Evolutionary conservation across 1,139 yeast species (phyloP), one percentile per base, ranked within the genome.

Genomic region (Hansenula anomala): DNA sequence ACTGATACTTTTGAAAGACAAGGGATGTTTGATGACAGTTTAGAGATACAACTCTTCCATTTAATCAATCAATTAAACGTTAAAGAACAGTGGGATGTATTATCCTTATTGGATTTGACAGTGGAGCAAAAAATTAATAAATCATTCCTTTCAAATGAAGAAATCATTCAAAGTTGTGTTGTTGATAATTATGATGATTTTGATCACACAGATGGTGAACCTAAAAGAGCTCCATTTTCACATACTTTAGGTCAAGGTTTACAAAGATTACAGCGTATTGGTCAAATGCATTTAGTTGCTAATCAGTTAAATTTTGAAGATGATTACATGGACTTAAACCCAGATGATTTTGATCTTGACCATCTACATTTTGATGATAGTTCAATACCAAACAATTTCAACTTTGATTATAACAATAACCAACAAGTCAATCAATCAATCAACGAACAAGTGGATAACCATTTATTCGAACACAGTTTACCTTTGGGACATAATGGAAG

Each of bases 101-200:
- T 74, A 37, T 75, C 75, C 46, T 55, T 80, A 25, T 51, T 78
- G 36, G 80, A 78, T 25, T 59, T 80, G 35, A 74, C 76, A 9
- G 73, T 78, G 39, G 87, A 80, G 54, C 63, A 78, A 41, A 78
- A 75, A 31, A 73, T 71, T 32, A 61, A 61, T 48, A 70, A 76
- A 22, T 73, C 75, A 2, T 80, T 78, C 52, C 66, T 73, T 12
- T 77, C 84, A n/a, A 75, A 77, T 37, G 80, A 74, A 42, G 86
- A 80, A 47, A 71, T 79, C 34, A 77, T 79, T 4, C 78, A 78
- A 19, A 74, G 83, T 55, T 78, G 85, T 48, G 64, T 77, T 11
- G 73, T 73, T 54, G 80, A 75, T 41, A 59, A 58, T 26, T 63
- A 60, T 54, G 67, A 63, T 19, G 54, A 50, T 29, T 47, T 45